A percentile compares a stretch with the other conserved stretches of the same genome.
phyloP scores from a whole-genome alignment of 108 stramenopile species.

The Aurantiochytrium sp. region DNA sequence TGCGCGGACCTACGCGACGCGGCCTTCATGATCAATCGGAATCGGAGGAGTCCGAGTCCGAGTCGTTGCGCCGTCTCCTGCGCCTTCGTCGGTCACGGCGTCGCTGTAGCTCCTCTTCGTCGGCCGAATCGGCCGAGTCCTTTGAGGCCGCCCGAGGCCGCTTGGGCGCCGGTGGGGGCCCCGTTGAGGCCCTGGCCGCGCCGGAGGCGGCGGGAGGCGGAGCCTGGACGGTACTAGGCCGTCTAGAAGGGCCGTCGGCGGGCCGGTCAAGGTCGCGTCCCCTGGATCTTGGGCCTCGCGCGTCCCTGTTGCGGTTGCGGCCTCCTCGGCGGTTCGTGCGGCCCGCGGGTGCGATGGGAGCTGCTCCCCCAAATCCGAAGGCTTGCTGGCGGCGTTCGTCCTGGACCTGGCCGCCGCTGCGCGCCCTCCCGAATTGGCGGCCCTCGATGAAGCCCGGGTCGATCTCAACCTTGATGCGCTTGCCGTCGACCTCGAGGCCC shows the following conservation, averaged over 20 bases:
- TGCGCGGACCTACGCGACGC: no score
- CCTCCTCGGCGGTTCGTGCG: background rate
- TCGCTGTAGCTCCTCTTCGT: background rate
- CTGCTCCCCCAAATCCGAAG: background rate
- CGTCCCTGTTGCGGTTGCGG: background rate
- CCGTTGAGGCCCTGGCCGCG: no score
- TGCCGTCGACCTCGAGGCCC: background rate
- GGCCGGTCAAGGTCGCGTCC: no score
- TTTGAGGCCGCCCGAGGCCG: background rate
- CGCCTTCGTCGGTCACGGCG: background rate
- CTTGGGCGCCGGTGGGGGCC: background rate
- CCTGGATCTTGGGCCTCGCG: no score
- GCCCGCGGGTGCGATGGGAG: background rate
- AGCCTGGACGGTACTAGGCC: no score
- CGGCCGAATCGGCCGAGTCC: background rate
- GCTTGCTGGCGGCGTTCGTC: background rate
- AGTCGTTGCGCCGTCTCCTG: background rate
- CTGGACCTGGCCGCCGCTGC: background rate
- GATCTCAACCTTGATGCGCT: background rate
- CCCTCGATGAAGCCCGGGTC: slow-evolving; percentile 15
- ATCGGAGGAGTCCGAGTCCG: slow-evolving; percentile 21
- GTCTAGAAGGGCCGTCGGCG: no score
- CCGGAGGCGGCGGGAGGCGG: no score
- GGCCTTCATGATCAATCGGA: no score
- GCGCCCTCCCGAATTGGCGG: slow-evolving; percentile 5